Evolutionary conservation across 106 monocot species (phyloP).

Genomic region (Phalaenopsis equestris): DNA sequence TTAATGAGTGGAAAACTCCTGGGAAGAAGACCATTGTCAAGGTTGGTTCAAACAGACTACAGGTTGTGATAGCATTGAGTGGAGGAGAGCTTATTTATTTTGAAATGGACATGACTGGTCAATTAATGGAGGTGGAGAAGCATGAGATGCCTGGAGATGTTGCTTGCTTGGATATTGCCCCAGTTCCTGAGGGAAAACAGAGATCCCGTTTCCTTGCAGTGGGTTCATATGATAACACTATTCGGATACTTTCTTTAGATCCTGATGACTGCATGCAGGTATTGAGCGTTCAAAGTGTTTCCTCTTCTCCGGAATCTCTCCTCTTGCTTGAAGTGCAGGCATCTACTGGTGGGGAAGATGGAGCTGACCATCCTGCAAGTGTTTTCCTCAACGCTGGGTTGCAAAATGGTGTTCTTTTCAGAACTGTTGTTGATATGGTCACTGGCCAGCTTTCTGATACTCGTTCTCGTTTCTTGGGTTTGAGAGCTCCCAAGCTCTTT

Average conservation of each 20-base stretch:
- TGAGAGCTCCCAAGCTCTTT: slow-evolving; percentile 87
- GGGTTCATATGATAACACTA: slow-evolving; percentile 93
- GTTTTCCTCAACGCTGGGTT: slow-evolving; percentile 97
- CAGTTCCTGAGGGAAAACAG: slow-evolving; percentile 93
- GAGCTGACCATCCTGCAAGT: slow-evolving; percentile 96
- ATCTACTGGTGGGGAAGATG: slow-evolving; percentile 91
- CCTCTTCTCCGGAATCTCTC: slow-evolving; percentile 93
- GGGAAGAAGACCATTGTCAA: slow-evolving; percentile 98
- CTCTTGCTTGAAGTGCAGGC: slow-evolving; percentile 93
- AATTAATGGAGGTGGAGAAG: slow-evolving; percentile 96
- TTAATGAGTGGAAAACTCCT: slow-evolving; percentile 98
- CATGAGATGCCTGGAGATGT: slow-evolving; percentile 98
- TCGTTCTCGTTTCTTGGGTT: slow-evolving; percentile 80
- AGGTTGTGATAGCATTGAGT: slow-evolving; percentile 94
- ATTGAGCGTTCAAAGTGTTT: slow-evolving; percentile 90
- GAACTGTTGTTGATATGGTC: slow-evolving; percentile 96
- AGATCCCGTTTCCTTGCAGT: slow-evolving; percentile 95
- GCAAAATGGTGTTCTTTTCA: slow-evolving; percentile 92
- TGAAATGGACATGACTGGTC: slow-evolving; percentile 95
- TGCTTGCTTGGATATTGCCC: slow-evolving; percentile 93
- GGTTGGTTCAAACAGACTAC: slow-evolving; percentile 90
- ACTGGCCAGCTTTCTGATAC: slow-evolving; percentile 95
- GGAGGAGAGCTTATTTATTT: slow-evolving; percentile 98
- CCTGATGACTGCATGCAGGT: slow-evolving; percentile 99
- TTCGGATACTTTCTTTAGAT: slow-evolving; percentile 87